A percentile compares a stretch with the other conserved stretches of the same genome.
Conservation (phyloP, 1,139 yeast genomes). For the Suhomyces wounanorum region DNA sequence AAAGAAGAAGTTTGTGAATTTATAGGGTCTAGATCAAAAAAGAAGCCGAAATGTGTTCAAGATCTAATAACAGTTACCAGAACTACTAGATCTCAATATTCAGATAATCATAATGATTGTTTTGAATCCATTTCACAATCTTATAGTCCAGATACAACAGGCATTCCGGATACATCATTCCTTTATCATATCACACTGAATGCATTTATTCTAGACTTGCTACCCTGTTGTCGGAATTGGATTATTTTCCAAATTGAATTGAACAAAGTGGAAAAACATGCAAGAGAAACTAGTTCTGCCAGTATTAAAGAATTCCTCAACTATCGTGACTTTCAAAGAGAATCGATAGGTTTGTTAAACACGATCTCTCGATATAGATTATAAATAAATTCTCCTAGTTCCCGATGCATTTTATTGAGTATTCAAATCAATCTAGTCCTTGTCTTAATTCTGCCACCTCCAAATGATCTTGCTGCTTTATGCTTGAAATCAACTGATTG, state of each 20-base stretch:
- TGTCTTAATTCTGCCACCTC: slow-evolving; percentile 64
- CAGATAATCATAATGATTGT: background rate
- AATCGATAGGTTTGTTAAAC: slow-evolving; percentile 14
- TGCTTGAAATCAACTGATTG: slow-evolving; percentile 65
- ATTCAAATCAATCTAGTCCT: slow-evolving; percentile 42
- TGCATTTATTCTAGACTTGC: slow-evolving; percentile 29
- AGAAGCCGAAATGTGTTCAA: slow-evolving; percentile 21
- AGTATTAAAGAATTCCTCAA: slow-evolving; percentile 33
- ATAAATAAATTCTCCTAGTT: background rate
- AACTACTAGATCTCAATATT: slow-evolving; percentile 14
- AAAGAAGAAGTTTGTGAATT: slow-evolving; percentile 16
- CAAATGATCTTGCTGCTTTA: slow-evolving; percentile 69
- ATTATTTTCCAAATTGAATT: slow-evolving; percentile 33
- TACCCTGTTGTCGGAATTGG: slow-evolving; percentile 41
- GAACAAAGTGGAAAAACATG: slow-evolving; percentile 27
- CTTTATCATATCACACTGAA: slow-evolving; percentile 17
- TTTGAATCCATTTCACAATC: slow-evolving; percentile 1
- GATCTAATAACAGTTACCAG: slow-evolving; percentile 18
- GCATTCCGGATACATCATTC: slow-evolving; percentile 24
- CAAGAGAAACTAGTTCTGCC: slow-evolving; percentile 17
- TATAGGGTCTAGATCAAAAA: slow-evolving; percentile 23
- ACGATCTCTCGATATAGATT: slow-evolving; percentile 7
- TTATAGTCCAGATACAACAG: slow-evolving; percentile 19
- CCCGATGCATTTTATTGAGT: no score
- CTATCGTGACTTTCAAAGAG: slow-evolving; percentile 41